Evolutionary conservation across 2,329 filamentous ascomycete species (phyloP), one percentile per base, ranked within the genome.

Genomic region (Aspergillus arachidicola): DNA sequence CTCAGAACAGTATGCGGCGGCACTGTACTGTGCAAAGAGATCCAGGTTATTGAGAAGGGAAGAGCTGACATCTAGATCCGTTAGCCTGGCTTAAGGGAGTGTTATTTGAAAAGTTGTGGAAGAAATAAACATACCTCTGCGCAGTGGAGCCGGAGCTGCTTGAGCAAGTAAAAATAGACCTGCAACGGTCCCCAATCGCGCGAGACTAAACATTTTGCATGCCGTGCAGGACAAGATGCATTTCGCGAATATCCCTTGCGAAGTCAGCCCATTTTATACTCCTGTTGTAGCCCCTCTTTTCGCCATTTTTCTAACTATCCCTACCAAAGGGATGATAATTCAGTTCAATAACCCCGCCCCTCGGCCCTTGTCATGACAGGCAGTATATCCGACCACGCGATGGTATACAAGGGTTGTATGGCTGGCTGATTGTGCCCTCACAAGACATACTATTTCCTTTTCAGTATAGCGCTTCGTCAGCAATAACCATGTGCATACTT

Each of bases 1-100:
- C 16, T 61, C 68, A 4, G 73, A 65, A 67, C 83, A 85, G 69
- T 84, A 84, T 14, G 82, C 74, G 0, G 83, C 82, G 3, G 82
- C 82, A 3, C 81, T 78, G 68, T 82, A 85, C 64, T 84, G 80
- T 59, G 79, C 78, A 67, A 80, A 80, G 66, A 83, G 78, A 6
- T 75, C 66, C 5, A 84, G 51, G 2, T 64, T 58, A 30, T 53
- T 43, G 19, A 65, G 45, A 7, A 64, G 9, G 4, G 34, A 26
- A 12, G 50, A 28, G 12, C 48, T 53, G 34, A 65, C 57, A 23
- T 61, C 61, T 65, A 23, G 3, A 12, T 7, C 16, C 1, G 12
- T 56, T 3, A 38, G 50, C 2, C 5, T 36, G 28, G 19, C 3
- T 3, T 9, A 4, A 28, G 4, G 16, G 23, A 10, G 6, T 28